Conservation (phyloP, 441 rosid genomes). For the Erodium texanum region DNA sequence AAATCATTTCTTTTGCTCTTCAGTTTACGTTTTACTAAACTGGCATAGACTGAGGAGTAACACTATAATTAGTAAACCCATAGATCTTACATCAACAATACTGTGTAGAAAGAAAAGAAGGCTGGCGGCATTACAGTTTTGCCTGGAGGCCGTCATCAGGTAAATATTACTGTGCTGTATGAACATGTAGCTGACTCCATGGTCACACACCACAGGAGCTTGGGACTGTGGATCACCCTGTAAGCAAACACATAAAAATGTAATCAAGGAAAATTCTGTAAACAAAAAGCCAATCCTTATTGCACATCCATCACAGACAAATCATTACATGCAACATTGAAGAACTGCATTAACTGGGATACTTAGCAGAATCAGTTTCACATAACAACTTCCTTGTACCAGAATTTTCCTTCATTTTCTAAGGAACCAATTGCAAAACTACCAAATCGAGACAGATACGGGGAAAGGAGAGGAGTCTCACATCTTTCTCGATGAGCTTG, state of each 20-base stretch:
- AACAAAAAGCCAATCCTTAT: neutral
- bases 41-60: neutral
- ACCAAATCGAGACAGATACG: neutral
- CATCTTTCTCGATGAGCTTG: conserved; percentile 96
- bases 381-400: neutral
- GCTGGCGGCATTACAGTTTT: conserved; percentile 95
- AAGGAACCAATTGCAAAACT: neutral
- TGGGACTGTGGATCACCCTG: conserved; percentile 96
- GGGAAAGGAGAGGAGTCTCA: conserved; percentile 10
- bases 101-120: conserved; percentile 83
- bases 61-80: conserved; percentile 6
- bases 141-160: conserved; percentile 81
- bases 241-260: neutral
- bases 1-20: neutral
- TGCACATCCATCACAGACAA: neutral
- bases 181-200: conserved; percentile 90
- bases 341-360: no score
- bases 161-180: conserved; percentile 85
- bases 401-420: neutral
- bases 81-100: conserved; percentile 67
- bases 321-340: no score
- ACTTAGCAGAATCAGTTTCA: neutral
- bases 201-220: conserved; percentile 93
- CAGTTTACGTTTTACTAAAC: neutral
- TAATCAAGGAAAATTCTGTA: neutral